phyloP scores from a whole-genome alignment of 2,329 filamentous ascomycete species.

The Aureobasidium sp. region DNA sequence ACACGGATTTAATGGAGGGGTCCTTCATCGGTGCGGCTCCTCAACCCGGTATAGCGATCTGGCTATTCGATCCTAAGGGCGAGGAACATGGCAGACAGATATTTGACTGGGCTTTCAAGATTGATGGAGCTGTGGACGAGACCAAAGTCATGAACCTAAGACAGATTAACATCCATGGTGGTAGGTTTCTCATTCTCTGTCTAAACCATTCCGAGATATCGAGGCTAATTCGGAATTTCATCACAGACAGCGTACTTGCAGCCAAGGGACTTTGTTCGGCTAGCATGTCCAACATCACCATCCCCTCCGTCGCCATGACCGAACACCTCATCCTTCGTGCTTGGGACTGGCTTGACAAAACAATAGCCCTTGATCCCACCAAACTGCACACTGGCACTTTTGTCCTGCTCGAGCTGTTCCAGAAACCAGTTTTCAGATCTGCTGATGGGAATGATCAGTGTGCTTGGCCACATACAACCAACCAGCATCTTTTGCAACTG shows the following conservation, averaged over 20 bases:
- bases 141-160: background rate
- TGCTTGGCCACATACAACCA: constrained; percentile 2
- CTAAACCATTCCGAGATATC: background rate
- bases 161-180: background rate
- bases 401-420: background rate
- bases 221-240: background rate
- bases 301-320: background rate
- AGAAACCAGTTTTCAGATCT: background rate
- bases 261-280: background rate
- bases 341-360: constrained; percentile 3
- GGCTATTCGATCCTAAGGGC: background rate
- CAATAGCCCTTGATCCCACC: background rate
- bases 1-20: background rate
- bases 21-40: background rate
- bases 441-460: background rate
- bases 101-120: constrained; percentile 3
- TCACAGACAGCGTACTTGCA: background rate
- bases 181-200: background rate
- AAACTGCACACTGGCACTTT: constrained; percentile 2
- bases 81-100: background rate
- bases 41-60: background rate
- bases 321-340: background rate
- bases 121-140: constrained; percentile 3
- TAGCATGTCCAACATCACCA: background rate
- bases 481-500: constrained; percentile 3